Conservation (phyloP, 1,139 yeast species). For the Sugiyamaella castrensis region DNA sequence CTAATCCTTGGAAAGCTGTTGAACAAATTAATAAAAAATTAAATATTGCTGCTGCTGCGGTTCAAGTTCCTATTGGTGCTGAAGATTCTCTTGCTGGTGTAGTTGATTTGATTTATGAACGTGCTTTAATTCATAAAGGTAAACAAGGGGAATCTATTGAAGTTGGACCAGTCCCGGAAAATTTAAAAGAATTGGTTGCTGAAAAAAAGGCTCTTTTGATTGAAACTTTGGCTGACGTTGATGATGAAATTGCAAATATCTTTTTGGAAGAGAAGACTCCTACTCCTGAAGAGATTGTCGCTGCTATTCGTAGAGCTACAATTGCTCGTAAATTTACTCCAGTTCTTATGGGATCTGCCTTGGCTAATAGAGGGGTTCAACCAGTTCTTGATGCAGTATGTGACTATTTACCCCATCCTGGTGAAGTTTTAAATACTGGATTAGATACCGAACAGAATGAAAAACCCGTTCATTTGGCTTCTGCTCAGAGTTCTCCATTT, state of each 20-base stretch:
- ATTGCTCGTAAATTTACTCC: slow-evolving; percentile 96
- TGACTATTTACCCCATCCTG: slow-evolving; percentile 92
- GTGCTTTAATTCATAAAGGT: slow-evolving; percentile 87
- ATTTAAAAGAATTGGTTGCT: slow-evolving; percentile 69
- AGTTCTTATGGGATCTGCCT: slow-evolving; percentile 97
- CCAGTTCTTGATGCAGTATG: slow-evolving; percentile 95
- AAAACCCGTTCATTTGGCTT: slow-evolving; percentile 68
- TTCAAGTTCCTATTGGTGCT: slow-evolving; percentile 95
- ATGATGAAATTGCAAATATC: slow-evolving; percentile 93
- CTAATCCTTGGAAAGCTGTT: slow-evolving; percentile 92
- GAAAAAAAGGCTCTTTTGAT: slow-evolving; percentile 80
- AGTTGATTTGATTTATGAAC: slow-evolving; percentile 85
- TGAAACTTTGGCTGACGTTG: slow-evolving; percentile 96
- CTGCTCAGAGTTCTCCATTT: slow-evolving; percentile 74
- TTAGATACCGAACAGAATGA: slow-evolving; percentile 72
- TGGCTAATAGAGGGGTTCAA: slow-evolving; percentile 93
- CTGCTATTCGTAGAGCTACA: slow-evolving; percentile 93
- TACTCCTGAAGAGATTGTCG: slow-evolving; percentile 72
- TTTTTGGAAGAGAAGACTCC: slow-evolving; percentile 90
- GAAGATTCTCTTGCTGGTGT: slow-evolving; percentile 84
- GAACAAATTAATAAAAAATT: slow-evolving; percentile 85
- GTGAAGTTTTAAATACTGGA: slow-evolving; percentile 87
- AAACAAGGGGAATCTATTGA: slow-evolving; percentile 78
- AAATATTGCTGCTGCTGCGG: slow-evolving; percentile 94
- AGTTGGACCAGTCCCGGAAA: slow-evolving; percentile 67